Base-by-base conservation (phyloP, 768 basidiomycete species). In the Boletus sp. region DNA sequence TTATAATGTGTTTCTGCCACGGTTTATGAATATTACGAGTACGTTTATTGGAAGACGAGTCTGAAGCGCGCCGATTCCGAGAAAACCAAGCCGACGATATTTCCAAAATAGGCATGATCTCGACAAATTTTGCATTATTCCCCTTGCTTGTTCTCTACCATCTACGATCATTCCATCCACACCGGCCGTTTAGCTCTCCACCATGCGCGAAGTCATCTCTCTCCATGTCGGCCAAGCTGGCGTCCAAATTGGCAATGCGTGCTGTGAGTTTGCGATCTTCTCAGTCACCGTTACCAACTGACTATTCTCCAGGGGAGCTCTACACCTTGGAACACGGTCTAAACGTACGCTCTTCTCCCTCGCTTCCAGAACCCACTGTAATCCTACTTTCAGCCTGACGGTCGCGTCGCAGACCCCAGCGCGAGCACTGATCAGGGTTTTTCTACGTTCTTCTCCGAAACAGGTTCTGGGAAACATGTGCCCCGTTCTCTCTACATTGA, bases 261-360 rank as follows among this genome's bases (percentile, higher is more conserved):
- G 93, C 79, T 96, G 95, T 91, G 70, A 77, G 89, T 80, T 35
- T 15, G 54, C 47, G 19, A 43, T 54, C 54, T 44, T 5, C 46
- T 34, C 15, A 50, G 48, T 39, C 45, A 41, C 40, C 45, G 47
- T 54, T 51, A 29, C 48, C 40, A 39, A 53, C 59, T 59, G 17
- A 63, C 53, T 2, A 55, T 32, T 57, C 35, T 58, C 66, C 68
- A 93, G 90, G 91, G 95, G 95, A 97, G 75, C 85, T 98, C 58
- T 99, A 98, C 79, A 97, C 94, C 62, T 81, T 98, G 67, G 96
- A 99, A 75, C 96, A 98, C 69, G 96, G 96, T 64, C 79, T 99
- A 55, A 91, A 85, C 75, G 95, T 96, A 71, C 69, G 90, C 80
- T 17, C 25, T 42, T 33, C 37, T 39, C 33, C 1, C 2, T 38